Percentiles rank a stretch among this genome's conserved stretches.
Evolutionary conservation across 208 protist genomes (phyloP).

Genomic region (Porcisia deanei): DNA sequence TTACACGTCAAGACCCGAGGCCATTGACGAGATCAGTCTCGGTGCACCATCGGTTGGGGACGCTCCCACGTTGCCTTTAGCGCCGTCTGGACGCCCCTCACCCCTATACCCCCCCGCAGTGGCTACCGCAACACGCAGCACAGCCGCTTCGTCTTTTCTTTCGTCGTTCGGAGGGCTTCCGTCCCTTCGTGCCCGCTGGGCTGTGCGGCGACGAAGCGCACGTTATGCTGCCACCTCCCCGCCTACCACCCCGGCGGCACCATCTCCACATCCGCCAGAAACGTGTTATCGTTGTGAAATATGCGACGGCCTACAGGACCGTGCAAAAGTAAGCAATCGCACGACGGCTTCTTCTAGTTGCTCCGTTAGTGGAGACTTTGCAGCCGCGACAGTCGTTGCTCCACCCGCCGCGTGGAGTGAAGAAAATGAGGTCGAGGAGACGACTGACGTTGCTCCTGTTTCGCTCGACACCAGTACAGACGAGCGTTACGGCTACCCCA

Average conservation of each 20-base stretch:
- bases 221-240: background rate
- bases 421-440: constrained; percentile 29
- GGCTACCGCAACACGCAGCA: background rate
- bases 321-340: background rate
- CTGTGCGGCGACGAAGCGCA: constrained; percentile 17
- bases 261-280: constrained; percentile 8
- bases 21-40: constrained; percentile 15
- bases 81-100: background rate
- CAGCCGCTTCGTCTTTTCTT: constrained; percentile 11
- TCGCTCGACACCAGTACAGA: constrained; percentile 11
- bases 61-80: background rate
- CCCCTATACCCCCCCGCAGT: background rate
- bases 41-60: constrained; percentile 1
- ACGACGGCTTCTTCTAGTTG: background rate
- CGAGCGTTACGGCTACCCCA: constrained; percentile 23
- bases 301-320: constrained; percentile 45
- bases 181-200: constrained; percentile 28
- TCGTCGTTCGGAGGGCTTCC: constrained; percentile 20
- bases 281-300: constrained; percentile 70
- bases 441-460: constrained; percentile 2
- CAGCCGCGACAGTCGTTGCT: background rate
- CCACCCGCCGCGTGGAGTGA: constrained; percentile 24
- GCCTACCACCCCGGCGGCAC: background rate
- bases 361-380: background rate
- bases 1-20: constrained; percentile 11